phyloP scores from a whole-genome alignment of 1,284 basidiomycete genomes.

The Puccinia coronata region DNA sequence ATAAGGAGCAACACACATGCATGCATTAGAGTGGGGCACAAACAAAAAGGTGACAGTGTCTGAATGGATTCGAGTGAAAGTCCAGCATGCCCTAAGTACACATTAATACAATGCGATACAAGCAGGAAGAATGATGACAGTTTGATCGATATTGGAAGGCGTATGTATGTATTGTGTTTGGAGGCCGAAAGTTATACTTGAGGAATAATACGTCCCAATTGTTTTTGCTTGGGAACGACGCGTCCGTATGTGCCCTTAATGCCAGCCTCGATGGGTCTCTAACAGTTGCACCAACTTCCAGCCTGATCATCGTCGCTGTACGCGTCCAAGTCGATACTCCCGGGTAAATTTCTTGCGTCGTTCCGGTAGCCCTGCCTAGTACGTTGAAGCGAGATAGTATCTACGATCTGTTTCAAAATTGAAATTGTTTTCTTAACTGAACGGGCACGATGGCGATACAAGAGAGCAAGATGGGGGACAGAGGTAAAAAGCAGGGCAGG shows the following conservation, averaged over 20 bases:
- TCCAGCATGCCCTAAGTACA: background rate
- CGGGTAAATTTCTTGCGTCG: slow-evolving; percentile 26
- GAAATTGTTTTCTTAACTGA: no score
- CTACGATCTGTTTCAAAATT: slow-evolving; percentile 59
- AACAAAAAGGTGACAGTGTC: background rate
- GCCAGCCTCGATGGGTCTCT: no score
- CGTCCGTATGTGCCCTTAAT: no score
- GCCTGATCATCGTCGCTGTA: slow-evolving; percentile 35
- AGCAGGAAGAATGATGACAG: background rate
- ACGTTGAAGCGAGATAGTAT: slow-evolving; percentile 59
- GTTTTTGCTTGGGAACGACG: no score
- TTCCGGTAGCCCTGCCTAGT: slow-evolving; percentile 38
- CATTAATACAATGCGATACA: background rate
- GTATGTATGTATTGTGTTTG: no score
- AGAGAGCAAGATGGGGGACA: background rate
- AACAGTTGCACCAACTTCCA: slow-evolving; percentile 38
- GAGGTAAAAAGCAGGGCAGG: background rate
- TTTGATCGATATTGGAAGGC: no score
- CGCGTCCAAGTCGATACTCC: slow-evolving; percentile 32
- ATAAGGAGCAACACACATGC: no score
- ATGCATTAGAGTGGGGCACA: background rate
- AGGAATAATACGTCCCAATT: no score
- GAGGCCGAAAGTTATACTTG: no score
- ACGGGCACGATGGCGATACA: no score
- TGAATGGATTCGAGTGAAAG: background rate